Conservation (phyloP, 164 flowering plant species). For the Paratinospora sagittata region DNA sequence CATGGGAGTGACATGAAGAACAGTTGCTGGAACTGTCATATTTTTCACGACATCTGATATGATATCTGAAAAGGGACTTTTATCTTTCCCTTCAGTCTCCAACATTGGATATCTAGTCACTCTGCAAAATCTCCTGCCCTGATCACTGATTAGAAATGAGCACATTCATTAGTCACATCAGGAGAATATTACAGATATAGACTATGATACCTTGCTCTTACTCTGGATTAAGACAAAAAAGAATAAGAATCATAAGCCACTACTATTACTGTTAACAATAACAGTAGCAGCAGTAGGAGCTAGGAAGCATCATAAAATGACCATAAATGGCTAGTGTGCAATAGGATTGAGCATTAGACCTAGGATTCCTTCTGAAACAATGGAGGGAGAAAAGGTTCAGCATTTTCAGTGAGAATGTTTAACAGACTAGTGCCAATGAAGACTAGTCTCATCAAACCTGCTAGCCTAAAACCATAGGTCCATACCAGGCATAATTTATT, state of each 20-base stretch:
- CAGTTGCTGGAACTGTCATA: conserved; percentile 49
- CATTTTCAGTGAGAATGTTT: background rate
- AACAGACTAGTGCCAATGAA: background rate
- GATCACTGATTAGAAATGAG: conserved; percentile 31
- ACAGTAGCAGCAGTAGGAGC: background rate
- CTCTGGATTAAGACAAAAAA: background rate
- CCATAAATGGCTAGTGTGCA: background rate
- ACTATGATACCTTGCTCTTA: background rate
- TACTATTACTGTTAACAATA: background rate
- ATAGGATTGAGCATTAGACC: background rate
- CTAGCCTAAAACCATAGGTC: background rate
- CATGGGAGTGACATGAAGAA: conserved; percentile 64
- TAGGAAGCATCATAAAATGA: background rate
- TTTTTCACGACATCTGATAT: conserved; percentile 40
- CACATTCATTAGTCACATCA: conserved; percentile 1
- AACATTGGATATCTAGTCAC: conserved; percentile 46
- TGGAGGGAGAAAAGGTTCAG: background rate
- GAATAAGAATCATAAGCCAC: background rate
- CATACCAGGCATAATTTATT: background rate
- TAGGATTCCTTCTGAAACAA: background rate
- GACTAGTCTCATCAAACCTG: background rate
- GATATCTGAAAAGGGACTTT: conserved; percentile 42
- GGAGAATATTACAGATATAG: background rate
- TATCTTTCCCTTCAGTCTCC: conserved; percentile 32
- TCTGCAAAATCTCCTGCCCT: conserved; percentile 33